These are phyloP conservation scores for Neurospora africana DNA, from an alignment of 495 filamentous ascomycete species.

Conservation along the genomic window DNA sequence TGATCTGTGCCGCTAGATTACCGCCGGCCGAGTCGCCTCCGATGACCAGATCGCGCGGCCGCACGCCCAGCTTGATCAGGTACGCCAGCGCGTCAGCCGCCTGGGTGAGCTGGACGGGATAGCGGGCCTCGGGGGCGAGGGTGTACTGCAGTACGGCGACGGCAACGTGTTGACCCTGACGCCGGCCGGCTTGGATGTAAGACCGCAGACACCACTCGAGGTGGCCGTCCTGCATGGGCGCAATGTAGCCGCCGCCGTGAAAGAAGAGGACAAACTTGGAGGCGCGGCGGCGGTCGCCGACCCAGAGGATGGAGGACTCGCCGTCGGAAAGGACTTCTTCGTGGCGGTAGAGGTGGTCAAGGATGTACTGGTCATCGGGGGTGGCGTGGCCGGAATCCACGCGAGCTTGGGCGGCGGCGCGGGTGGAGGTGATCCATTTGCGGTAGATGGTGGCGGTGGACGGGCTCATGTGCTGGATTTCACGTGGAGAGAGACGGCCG, in stretches of 20 bases:
- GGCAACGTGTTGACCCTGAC: conserved; percentile 8
- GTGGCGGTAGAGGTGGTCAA: conserved; percentile 4
- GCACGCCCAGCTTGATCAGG: conserved; percentile 12
- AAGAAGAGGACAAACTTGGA: conserved; percentile 25
- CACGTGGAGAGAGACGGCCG: conserved; percentile 2
- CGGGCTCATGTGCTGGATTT: conserved; percentile 11
- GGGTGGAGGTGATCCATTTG: conserved; percentile 6
- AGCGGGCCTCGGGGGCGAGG: conserved; percentile 15
- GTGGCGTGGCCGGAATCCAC: neutral
- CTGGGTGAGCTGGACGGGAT: conserved; percentile 20
- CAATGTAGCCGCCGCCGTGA: conserved; percentile 25
- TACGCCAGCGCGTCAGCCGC: conserved; percentile 17
- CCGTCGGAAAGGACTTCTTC: conserved; percentile 13
- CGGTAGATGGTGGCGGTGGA: conserved; percentile 5
- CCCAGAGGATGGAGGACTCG: conserved; percentile 18
- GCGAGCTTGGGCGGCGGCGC: neutral
- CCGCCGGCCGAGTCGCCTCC: conserved; percentile 27
- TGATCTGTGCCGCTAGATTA: conserved; percentile 18
- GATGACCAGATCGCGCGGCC: conserved; percentile 15
- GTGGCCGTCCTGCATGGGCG: conserved; percentile 13
- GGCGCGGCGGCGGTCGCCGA: conserved; percentile 20
- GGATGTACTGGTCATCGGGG: conserved; percentile 5
- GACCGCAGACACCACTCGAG: conserved; percentile 19
- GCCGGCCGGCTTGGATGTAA: conserved; percentile 11
- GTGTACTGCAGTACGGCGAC: conserved; percentile 25